Percentiles rank a stretch among this genome's conserved stretches.
These are phyloP conservation scores for Picochlorum sp. DNA, from an alignment of 139 green algal species.

Conservation along the genomic window DNA sequence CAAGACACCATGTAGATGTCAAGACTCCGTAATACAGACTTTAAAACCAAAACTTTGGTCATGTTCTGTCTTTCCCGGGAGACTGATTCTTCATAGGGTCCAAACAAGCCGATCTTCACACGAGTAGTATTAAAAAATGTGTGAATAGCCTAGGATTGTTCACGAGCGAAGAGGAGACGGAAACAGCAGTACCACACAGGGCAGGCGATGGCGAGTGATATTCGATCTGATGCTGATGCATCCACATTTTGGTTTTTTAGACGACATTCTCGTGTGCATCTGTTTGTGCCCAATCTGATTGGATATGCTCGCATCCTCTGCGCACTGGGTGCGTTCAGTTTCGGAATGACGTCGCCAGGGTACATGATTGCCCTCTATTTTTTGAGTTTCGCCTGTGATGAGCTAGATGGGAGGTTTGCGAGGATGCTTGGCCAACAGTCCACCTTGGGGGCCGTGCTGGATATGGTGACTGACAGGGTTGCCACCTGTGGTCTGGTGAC, in stretches of 20 bases:
- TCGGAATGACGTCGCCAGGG: constrained; percentile 44
- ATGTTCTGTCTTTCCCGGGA: no score
- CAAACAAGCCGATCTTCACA: no score
- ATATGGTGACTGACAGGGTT: constrained; percentile 97
- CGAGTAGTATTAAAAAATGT: no score
- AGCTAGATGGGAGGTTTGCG: constrained; percentile 85
- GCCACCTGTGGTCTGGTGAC: constrained; percentile 79
- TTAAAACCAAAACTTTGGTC: no score
- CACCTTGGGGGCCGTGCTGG: constrained; percentile 82
- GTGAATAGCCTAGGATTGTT: no score
- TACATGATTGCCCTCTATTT: constrained; percentile 53
- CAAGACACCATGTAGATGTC: no score
- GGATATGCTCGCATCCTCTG: constrained; percentile 68
- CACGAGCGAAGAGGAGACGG: no score
- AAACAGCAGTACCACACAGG: no score
- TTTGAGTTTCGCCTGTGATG: constrained; percentile 80
- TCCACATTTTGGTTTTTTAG: constrained; percentile 39
- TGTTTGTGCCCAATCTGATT: constrained; percentile 74
- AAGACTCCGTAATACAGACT: no score
- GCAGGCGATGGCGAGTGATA: not conserved
- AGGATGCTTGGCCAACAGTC: constrained; percentile 73
- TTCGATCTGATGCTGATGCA: not conserved
- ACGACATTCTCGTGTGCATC: constrained; percentile 52
- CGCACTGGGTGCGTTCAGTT: constrained; percentile 58
- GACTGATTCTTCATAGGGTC: no score